These are phyloP conservation scores for Xylariaceae sp. DNA, from an alignment of 2,329 filamentous ascomycete species.

Conservation along the genomic window DNA sequence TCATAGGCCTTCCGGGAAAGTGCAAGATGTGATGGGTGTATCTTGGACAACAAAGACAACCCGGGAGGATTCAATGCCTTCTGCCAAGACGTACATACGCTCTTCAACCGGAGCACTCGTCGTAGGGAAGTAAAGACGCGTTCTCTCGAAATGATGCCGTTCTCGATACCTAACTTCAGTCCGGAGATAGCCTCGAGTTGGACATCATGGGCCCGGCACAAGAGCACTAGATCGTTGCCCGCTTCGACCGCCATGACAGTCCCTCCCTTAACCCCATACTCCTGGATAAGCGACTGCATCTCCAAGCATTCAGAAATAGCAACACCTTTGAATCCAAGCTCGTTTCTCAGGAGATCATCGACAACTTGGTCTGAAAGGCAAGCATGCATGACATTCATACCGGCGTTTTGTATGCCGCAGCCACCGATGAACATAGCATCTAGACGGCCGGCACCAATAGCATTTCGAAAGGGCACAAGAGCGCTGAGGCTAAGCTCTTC, in stretches of 20 bases:
- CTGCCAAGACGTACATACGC: slow-evolving; percentile 85
- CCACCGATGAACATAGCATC: slow-evolving; percentile 97
- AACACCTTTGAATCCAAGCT: slow-evolving; percentile 87
- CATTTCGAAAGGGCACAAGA: slow-evolving; percentile 87
- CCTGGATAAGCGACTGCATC: slow-evolving; percentile 94
- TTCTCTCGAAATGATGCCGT: slow-evolving; percentile 81
- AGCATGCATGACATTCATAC: slow-evolving; percentile 93
- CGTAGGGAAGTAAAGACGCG: slow-evolving; percentile 79
- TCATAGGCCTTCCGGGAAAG: slow-evolving; percentile 88
- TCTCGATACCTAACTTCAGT: slow-evolving; percentile 85
- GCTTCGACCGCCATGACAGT: slow-evolving; percentile 98
- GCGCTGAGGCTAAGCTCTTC: slow-evolving; percentile 93
- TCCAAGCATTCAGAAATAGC: slow-evolving; percentile 94
- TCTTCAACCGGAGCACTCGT: slow-evolving; percentile 79
- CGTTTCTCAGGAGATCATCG: slow-evolving; percentile 82
- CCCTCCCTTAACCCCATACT: slow-evolving; percentile 94
- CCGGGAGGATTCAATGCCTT: slow-evolving; percentile 88
- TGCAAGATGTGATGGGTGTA: slow-evolving; percentile 80
- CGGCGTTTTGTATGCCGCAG: slow-evolving; percentile 87
- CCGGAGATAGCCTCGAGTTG: slow-evolving; percentile 92
- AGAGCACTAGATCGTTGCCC: slow-evolving; percentile 86
- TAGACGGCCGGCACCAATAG: slow-evolving; percentile 77
- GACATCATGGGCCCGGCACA: slow-evolving; percentile 84
- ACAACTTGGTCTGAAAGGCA: slow-evolving; percentile 93
- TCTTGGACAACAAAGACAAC: slow-evolving; percentile 72